A percentile compares a stretch with the other conserved stretches of the same genome.
These are phyloP conservation scores for Prinsepia uniflora DNA, from an alignment of 306 rosid species.

Conservation along the genomic window DNA sequence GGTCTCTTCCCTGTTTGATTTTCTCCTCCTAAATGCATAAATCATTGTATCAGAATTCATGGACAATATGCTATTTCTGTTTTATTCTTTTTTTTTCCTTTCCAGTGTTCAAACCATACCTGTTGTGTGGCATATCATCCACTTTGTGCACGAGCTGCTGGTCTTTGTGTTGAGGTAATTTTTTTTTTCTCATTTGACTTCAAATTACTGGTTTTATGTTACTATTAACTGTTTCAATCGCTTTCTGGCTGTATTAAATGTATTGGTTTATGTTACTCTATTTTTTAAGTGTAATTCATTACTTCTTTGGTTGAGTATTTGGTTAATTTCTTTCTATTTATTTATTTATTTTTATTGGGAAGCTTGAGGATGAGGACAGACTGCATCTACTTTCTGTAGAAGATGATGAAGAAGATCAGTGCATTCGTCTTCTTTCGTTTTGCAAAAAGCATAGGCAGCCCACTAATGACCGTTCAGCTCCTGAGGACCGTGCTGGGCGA, in stretches of 20 bases:
- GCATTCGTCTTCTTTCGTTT: constrained; percentile 90
- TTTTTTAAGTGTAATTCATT: neutral
- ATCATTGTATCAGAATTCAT: neutral
- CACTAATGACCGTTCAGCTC: constrained; percentile 66
- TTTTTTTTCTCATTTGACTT: constrained; percentile 10
- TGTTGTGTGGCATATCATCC: constrained; percentile 98
- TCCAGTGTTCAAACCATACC: constrained; percentile 87
- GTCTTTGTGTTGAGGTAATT: constrained; percentile 95
- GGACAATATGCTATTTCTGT: constrained; percentile 6
- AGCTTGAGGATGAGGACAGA: constrained; percentile 99
- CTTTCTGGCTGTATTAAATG: neutral
- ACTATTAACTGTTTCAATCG: neutral
- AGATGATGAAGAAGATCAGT: constrained; percentile 91
- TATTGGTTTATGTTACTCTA: neutral
- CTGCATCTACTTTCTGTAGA: constrained; percentile 84
- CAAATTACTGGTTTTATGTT: constrained; percentile 2
- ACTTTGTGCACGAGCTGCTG: constrained; percentile 99
- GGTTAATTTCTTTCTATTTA: constrained; percentile 4
- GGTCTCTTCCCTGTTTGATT: neutral
- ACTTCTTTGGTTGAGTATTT: neutral
- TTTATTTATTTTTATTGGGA: constrained; percentile 22
- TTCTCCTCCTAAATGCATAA: neutral
- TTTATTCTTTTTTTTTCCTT: constrained; percentile 18
- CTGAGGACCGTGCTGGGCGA: constrained; percentile 66
- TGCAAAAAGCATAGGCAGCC: constrained; percentile 98